Evolutionary conservation across 805 yeast species (phyloP).

Genomic region (Cyberlindnera misumaiensis): DNA sequence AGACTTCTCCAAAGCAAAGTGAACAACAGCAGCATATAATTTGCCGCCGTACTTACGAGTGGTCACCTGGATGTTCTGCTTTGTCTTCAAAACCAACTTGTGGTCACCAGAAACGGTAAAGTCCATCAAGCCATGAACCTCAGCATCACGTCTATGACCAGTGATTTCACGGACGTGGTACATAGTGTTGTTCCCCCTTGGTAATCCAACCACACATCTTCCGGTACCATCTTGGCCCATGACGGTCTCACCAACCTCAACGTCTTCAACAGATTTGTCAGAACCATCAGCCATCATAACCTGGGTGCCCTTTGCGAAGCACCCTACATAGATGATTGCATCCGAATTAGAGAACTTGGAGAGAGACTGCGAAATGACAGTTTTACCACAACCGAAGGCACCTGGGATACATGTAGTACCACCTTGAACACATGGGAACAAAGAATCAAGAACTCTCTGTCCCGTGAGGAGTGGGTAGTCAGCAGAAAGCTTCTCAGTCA

Average conservation of each 20-base stretch:
- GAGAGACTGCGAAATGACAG: constrained; percentile 95
- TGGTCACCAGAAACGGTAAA: constrained; percentile 34
- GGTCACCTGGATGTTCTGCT: not conserved
- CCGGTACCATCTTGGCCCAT: constrained; percentile 38
- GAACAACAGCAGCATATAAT: not conserved
- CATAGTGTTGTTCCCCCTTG: constrained; percentile 38
- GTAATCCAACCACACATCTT: constrained; percentile 33
- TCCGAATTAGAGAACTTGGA: constrained; percentile 98
- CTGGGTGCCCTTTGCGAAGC: constrained; percentile 33
- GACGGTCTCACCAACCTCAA: constrained; percentile 33
- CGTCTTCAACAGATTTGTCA: constrained; percentile 27
- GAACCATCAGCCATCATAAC: constrained; percentile 40
- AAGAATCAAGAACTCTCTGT: constrained; percentile 95
- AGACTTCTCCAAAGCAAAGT: not conserved
- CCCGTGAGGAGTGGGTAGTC: constrained; percentile 96
- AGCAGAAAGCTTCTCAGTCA: constrained; percentile 87
- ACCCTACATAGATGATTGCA: constrained; percentile 90
- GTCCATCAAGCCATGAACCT: constrained; percentile 8
- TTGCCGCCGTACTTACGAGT: not conserved
- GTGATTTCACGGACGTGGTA: constrained; percentile 30
- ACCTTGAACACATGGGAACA: constrained; percentile 99
- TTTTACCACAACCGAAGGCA: constrained; percentile 99
- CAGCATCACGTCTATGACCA: constrained; percentile 13
- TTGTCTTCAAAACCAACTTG: constrained; percentile 27
- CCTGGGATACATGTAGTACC: constrained; percentile 99